These are phyloP conservation scores for Dissophora globulifera DNA, from an alignment of 192 early-diverging fungal genomes.

Conservation along the genomic window DNA sequence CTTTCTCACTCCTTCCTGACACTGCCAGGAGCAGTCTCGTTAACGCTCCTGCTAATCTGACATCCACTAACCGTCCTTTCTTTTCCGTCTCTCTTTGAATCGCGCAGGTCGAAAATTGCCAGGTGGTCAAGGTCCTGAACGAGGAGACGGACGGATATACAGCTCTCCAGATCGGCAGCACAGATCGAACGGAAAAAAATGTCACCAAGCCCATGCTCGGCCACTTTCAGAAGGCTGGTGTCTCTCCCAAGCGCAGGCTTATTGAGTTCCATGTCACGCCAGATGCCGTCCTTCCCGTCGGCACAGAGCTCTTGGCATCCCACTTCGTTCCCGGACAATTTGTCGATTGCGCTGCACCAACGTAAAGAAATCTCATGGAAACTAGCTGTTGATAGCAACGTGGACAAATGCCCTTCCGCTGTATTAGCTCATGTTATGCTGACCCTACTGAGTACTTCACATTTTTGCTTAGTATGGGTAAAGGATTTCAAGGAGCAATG, in stretches of 20 bases:
- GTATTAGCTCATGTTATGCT: no score
- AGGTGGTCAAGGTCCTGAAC: conserved; percentile 70
- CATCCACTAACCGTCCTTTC: no score
- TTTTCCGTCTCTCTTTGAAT: no score
- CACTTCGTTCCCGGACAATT: conserved; percentile 97
- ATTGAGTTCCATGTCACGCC: conserved; percentile 86
- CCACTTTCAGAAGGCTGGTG: conserved; percentile 77
- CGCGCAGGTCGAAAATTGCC: conserved; percentile 73
- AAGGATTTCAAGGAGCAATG: conserved; percentile 98
- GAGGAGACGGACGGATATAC: conserved; percentile 65
- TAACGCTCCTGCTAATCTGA: no score
- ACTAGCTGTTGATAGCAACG: no score
- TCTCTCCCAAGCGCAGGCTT: conserved; percentile 82
- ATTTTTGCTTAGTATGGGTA: conserved; percentile 73
- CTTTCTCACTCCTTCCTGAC: no score
- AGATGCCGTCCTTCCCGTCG: conserved; percentile 86
- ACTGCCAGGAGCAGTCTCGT: no score
- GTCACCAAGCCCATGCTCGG: conserved; percentile 76
- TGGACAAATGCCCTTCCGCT: no score
- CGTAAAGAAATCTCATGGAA: conserved; percentile 64
- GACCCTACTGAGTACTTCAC: no score
- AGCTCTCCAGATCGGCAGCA: conserved; percentile 76
- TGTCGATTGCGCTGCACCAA: conserved; percentile 89
- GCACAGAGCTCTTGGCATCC: conserved; percentile 78
- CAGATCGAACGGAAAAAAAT: conserved; percentile 67